Evolutionary conservation across 2,329 filamentous ascomycete genomes (phyloP), one percentile per base, ranked within the genome.

Genomic region (Colletotrichum salicis): DNA sequence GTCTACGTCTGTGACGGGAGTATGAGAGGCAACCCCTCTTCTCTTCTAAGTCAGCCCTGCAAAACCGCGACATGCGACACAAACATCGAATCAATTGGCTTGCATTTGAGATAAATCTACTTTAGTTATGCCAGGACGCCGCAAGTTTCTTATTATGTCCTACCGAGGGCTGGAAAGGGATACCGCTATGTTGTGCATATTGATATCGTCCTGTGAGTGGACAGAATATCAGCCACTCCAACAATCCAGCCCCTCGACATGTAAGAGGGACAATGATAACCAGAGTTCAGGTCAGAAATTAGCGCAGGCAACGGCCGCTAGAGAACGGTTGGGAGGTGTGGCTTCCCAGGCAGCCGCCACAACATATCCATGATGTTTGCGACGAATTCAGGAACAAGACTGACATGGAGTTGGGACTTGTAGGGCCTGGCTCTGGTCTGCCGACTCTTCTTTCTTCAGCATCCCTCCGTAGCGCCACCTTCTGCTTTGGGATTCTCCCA

Each of bases 121-220:
- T 31, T 13, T 19, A 60, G 13, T 24, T 31, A 48, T 48, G 37
- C 27, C 24, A n/a, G n/a, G 11, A 48, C 29, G 24, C 58, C 15
- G 24, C 11, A 45, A 31, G 5, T 51, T 51, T 13, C 58, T 33
- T 61, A 19, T 48, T 22, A 2, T 33, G 37, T 48, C 24, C 19
- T n/a, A 61, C 58, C 58, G 37, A 51, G 24, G 5, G 45, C 19
- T 31, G 10, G 27, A 33, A 33, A 15, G 58, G 58, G 37, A 51
- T n/a, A 61, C 27, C 58, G 41, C 58, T 61, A 61, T 61, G 37
- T 61, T 51, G 58, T 61, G 58, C 58, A 33, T 61, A 31, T 24
- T 13, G 5, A n/a, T 13, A 29, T 31, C 27, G 37, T 6, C 27
- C 24, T 61, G 8, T 61, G 31, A 61, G 37, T 61, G 58, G 58